These are phyloP conservation scores for Parasitella parasitica DNA, from an alignment of 371 early-diverging fungal species.

Conservation along the genomic window DNA sequence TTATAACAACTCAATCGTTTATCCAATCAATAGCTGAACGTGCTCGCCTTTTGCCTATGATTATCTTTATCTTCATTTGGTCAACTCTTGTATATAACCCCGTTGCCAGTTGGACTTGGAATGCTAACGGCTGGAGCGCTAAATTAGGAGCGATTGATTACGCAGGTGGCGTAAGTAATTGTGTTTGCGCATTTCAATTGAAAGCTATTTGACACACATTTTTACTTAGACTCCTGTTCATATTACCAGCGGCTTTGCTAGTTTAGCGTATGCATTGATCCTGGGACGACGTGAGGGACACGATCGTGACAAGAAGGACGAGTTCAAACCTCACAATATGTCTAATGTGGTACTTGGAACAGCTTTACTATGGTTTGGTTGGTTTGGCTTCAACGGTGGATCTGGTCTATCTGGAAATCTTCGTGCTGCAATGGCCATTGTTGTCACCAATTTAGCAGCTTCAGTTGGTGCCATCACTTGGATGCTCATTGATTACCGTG, in stretches of 20 bases:
- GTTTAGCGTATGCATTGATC: constrained; percentile 82
- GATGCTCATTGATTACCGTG: constrained; percentile 78
- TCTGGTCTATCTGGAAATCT: constrained; percentile 79
- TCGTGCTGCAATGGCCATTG: constrained; percentile 84
- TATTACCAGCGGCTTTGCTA: constrained; percentile 86
- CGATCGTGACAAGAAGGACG: constrained; percentile 25
- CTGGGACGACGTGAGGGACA: constrained; percentile 77
- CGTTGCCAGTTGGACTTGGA: constrained; percentile 95
- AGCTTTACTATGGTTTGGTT: constrained; percentile 88
- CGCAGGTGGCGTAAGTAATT: constrained; percentile 60
- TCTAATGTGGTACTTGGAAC: constrained; percentile 88
- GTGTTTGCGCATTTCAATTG: too few species aligned
- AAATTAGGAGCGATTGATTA: constrained; percentile 81
- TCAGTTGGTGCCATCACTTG: constrained; percentile 83
- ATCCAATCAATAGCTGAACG: constrained; percentile 78
- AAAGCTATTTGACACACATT: not conserved
- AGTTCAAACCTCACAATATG: constrained; percentile 88
- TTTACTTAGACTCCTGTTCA: constrained; percentile 91
- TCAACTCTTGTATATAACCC: constrained; percentile 86
- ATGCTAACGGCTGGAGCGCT: constrained; percentile 78
- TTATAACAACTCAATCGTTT: not conserved
- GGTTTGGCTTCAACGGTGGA: constrained; percentile 90
- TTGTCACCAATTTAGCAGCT: constrained; percentile 86
- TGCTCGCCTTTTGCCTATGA: constrained; percentile 79
- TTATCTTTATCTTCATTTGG: constrained; percentile 92